Conservation (phyloP, 148 eudicot genomes). For the Camellia granthamiana region DNA sequence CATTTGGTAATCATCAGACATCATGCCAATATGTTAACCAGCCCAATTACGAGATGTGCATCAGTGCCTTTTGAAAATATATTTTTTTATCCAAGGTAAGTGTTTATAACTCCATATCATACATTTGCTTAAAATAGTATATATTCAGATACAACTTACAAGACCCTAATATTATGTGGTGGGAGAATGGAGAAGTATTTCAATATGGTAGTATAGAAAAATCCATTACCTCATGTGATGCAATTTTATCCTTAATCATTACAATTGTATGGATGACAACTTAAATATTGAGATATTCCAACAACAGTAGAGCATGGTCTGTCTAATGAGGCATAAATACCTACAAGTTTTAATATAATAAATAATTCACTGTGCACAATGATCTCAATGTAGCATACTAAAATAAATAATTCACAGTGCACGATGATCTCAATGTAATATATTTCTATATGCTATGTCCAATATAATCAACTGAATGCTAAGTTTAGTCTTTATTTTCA, state of each 20-base stretch:
- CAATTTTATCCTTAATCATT: not conserved
- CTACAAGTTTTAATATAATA: not conserved
- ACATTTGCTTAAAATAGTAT: not conserved
- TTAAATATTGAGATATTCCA: not conserved
- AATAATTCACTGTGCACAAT: not conserved
- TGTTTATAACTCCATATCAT: not conserved
- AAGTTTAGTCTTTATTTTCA: not conserved
- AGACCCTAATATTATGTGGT: slow-evolving; percentile 9
- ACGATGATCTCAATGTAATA: not conserved
- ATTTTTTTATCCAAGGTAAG: not conserved
- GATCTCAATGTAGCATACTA: not conserved
- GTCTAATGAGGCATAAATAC: not conserved
- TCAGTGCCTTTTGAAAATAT: not conserved
- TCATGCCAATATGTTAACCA: not conserved
- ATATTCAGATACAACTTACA: slow-evolving; percentile 7
- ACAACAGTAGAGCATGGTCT: not conserved
- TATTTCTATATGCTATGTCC: too few species aligned
- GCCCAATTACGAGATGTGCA: not conserved
- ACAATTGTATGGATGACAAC: not conserved
- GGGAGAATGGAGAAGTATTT: not conserved
- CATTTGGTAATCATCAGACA: not conserved
- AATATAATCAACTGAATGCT: not conserved
- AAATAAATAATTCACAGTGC: too few species aligned
- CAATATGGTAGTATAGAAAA: not conserved
- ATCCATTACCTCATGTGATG: not conserved